Base-by-base conservation (phyloP, 805 yeast genomes). In the Kregervanrija fluxuum region DNA sequence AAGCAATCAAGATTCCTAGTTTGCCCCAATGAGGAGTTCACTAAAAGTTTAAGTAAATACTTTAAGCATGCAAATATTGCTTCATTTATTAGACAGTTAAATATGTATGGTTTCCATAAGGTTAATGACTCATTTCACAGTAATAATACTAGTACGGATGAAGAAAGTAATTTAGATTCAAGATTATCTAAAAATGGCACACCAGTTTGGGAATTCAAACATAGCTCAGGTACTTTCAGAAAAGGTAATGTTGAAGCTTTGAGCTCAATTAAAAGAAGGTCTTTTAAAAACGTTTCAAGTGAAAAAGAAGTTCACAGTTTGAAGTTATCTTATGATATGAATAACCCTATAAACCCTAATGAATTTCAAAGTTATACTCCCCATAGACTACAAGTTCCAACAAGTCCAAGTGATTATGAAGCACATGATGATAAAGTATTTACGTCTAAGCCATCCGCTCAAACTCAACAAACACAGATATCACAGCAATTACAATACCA, bases 1-100 rank as follows among this genome's bases (percentile, higher is more conserved):
- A 76, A 77, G 48, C 85, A 81, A 50, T 47, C 54, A 40, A 77
- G 90, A 5, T 93, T 93, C 55, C 75, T 79, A 45, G 78, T 91
- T n/a, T 66, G 76, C 4, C 96, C 96, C 0, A 82, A 84, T 41
- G 96, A 90, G 61, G 90, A 83, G 60, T 90, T 93, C 57, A 78
- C 91, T 44, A 80, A 82, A 57, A 90, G 83, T 32, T 66, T 83
- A 46, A 64, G 69, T 31, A 70, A 73, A 48, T 85, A 81, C 61
- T 85, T 85, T 67, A 85, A 85, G 59, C 95, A 85, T 61, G 84
- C 88, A 4, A 85, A 85, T 57, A 81, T 83, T 32, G 87, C 90
- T 1, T 77, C 85, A 39, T 85, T 85, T 61, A 85, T 85, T 3
- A 74, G 93, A 35, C 93, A 85, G 55, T 65, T 85, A 43, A 86